Evolutionary conservation across 306 rosid genomes (phyloP).

Genomic region (Trifolium dubium): DNA sequence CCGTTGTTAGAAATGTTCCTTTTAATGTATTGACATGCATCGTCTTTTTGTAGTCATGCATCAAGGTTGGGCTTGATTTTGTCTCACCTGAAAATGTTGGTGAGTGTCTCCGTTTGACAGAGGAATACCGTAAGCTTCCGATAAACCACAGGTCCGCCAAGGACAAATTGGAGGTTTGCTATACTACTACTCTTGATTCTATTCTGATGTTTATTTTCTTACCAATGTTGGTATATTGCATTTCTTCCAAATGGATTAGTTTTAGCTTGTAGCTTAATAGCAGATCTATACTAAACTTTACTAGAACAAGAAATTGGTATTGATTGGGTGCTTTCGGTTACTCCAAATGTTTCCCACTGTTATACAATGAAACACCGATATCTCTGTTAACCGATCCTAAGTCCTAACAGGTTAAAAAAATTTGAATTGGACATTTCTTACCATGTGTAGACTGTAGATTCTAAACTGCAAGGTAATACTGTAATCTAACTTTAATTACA

Average conservation of each 20-base stretch:
- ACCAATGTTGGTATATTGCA: background rate
- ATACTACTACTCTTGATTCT: background rate
- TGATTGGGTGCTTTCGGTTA: background rate
- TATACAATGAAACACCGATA: background rate
- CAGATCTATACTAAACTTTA: background rate
- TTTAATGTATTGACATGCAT: slow-evolving; percentile 3
- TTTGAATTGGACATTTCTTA: background rate
- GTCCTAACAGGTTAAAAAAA: too few relatives aligned
- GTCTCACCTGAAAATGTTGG: slow-evolving; percentile 86
- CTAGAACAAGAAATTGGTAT: background rate
- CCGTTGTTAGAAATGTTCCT: background rate
- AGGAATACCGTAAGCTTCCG: slow-evolving; percentile 80
- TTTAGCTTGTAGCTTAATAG: background rate
- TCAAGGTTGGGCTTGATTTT: slow-evolving; percentile 81
- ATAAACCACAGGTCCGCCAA: slow-evolving; percentile 58
- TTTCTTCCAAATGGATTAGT: background rate
- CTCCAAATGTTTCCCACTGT: background rate
- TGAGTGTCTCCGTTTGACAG: slow-evolving; percentile 76
- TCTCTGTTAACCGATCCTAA: too few relatives aligned
- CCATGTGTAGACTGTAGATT: background rate
- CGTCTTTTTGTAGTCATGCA: slow-evolving; percentile 68
- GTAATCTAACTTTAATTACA: background rate
- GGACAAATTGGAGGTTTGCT: slow-evolving; percentile 77
- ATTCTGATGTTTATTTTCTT: background rate
- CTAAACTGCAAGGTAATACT: background rate